Conservation (phyloP, 139 green algal genomes). For the Coelastrella sp. region DNA sequence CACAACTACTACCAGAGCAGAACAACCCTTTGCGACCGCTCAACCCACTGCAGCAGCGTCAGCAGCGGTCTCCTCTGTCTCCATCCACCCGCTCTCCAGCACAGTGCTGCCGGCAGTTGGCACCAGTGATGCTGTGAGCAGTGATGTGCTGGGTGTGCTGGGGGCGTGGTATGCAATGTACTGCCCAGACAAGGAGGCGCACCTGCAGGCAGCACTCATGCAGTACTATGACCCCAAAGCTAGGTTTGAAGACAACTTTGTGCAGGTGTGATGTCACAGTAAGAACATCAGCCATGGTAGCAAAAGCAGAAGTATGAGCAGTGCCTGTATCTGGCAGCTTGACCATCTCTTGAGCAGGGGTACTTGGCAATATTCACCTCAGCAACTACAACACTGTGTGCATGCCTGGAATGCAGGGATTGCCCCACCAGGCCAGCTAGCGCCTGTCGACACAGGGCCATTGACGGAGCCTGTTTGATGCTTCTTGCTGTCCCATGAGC, state of each 20-base stretch:
- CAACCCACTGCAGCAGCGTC: not conserved
- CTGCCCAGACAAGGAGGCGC: slow-evolving; percentile 26
- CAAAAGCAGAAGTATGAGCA: too few species aligned
- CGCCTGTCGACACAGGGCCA: too few species aligned
- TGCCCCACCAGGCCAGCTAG: too few species aligned
- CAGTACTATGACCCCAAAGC: not conserved
- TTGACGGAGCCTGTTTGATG: too few species aligned
- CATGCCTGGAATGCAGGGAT: too few species aligned
- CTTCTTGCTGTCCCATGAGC: too few species aligned
- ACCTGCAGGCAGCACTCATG: not conserved
- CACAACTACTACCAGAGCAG: not conserved
- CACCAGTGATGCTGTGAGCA: not conserved
- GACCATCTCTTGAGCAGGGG: too few species aligned
- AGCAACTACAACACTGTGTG: too few species aligned
- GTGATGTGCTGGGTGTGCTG: slow-evolving; percentile 11
- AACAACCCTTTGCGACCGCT: not conserved
- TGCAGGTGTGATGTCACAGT: not conserved
- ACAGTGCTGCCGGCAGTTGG: slow-evolving; percentile 9
- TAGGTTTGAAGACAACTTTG: slow-evolving; percentile 40
- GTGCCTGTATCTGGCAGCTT: too few species aligned
- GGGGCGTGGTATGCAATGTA: slow-evolving; percentile 22
- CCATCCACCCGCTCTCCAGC: not conserved
- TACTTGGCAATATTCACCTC: too few species aligned
- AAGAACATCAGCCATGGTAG: not conserved
- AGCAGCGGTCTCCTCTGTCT: not conserved